A percentile compares a stretch with the other conserved stretches of the same genome.
Conservation (phyloP, 2,329 filamentous ascomycete genomes). For the Ustulina deusta region DNA sequence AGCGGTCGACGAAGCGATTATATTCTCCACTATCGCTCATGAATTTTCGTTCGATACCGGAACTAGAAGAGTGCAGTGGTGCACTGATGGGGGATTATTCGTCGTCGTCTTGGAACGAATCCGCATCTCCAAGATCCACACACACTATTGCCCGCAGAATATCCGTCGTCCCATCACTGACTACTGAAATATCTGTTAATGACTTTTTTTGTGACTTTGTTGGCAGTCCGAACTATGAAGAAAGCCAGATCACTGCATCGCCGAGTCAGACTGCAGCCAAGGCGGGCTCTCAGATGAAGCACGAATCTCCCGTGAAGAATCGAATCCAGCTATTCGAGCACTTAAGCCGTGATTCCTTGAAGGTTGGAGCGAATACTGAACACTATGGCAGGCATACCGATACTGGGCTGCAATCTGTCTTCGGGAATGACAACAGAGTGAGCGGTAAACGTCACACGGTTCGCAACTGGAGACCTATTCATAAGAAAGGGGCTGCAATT, state of each 20-base stretch:
- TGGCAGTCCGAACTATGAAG: conserved; percentile 24
- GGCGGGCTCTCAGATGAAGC: conserved; percentile 17
- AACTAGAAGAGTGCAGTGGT: conserved; percentile 1
- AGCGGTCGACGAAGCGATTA: conserved; percentile 40
- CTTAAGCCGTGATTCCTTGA: conserved; percentile 39
- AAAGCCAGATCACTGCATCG: conserved; percentile 1
- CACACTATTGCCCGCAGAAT: conserved; percentile 30
- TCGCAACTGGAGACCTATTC: conserved; percentile 43
- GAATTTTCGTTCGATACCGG: conserved; percentile 39
- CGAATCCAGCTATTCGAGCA: conserved; percentile 50
- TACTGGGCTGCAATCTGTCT: conserved; percentile 5
- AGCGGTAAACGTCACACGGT: conserved; percentile 21
- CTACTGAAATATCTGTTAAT: conserved; percentile 47
- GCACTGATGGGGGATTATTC: conserved; percentile 22
- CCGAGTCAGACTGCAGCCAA: conserved; percentile 18
- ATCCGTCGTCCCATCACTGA: conserved; percentile 42
- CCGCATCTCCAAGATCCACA: conserved; percentile 23
- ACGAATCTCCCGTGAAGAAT: conserved; percentile 48
- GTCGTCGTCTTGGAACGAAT: conserved; percentile 23
- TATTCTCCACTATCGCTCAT: conserved; percentile 43
- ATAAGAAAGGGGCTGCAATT: conserved; percentile 43
- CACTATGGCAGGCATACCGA: conserved; percentile 32
- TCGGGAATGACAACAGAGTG: conserved; percentile 15
- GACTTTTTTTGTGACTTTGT: conserved; percentile 49
- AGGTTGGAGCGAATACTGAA: background rate